Percentiles rank a stretch among this genome's conserved stretches.
Conservation (phyloP, 108 stramenopile species). For the Schizochytrium sp. region DNA sequence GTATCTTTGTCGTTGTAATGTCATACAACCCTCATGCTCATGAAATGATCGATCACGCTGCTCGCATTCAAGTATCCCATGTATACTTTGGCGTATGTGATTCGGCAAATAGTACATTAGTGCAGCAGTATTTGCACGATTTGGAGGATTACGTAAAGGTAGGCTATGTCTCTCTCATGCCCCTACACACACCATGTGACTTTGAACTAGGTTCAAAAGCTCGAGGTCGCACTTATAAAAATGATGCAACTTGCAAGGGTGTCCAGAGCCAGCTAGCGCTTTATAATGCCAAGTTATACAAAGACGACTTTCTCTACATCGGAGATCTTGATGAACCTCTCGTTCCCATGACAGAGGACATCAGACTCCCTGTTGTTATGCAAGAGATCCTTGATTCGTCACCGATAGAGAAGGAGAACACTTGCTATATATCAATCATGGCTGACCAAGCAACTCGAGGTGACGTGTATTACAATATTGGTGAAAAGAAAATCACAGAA, state of each 20-base stretch:
- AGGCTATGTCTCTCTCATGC: no score
- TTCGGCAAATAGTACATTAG: no score
- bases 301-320: conserved; percentile 10
- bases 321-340: conserved; percentile 14
- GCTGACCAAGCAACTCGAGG: not conserved
- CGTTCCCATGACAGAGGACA: not conserved
- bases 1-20: not conserved
- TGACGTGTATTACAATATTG: not conserved
- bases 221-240: not conserved
- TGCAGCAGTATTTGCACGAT: no score
- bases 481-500: not conserved
- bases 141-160: no score
- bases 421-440: not conserved
- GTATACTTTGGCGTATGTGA: no score
- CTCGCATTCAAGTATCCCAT: no score
- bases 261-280: conserved; percentile 1
- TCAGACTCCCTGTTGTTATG: not conserved
- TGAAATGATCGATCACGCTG: no score
- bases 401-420: not conserved
- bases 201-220: not conserved
- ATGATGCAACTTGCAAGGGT: not conserved
- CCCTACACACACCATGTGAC: not conserved
- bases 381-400: not conserved
- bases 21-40: not conserved
- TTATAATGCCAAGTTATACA: conserved; percentile 32